These are phyloP conservation scores for Zygoascus meyerae DNA, from an alignment of 1,139 yeast species.

Conservation along the genomic window DNA sequence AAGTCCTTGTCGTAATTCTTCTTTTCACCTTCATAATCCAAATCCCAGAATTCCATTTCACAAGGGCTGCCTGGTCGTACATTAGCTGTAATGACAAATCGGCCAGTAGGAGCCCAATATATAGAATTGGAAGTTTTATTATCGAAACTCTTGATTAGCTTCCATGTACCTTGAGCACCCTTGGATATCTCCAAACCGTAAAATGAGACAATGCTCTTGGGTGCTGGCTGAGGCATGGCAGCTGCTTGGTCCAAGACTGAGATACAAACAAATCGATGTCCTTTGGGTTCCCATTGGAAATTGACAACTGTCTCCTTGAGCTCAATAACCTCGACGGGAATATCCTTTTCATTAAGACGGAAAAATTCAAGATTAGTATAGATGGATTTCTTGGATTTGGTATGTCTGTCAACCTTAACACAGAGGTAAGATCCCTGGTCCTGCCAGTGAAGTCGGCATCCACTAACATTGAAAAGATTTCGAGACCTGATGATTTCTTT, in stretches of 20 bases:
- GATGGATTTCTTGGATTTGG: slow-evolving; percentile 86
- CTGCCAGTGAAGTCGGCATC: slow-evolving; percentile 94
- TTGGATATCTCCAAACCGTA: slow-evolving; percentile 68
- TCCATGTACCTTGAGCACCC: slow-evolving; percentile 50
- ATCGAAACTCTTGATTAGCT: slow-evolving; percentile 48
- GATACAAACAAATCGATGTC: slow-evolving; percentile 79
- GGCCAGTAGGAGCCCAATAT: slow-evolving; percentile 89
- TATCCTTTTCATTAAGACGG: slow-evolving; percentile 78
- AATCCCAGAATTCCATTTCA: slow-evolving; percentile 80
- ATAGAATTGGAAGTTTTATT: slow-evolving; percentile 64
- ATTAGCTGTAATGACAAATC: slow-evolving; percentile 77
- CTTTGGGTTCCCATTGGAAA: slow-evolving; percentile 95
- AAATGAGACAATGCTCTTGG: slow-evolving; percentile 71
- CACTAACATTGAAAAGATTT: slow-evolving; percentile 90
- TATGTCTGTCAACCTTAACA: slow-evolving; percentile 95
- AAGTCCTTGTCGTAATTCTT: slow-evolving; percentile 42
- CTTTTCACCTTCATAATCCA: slow-evolving; percentile 70
- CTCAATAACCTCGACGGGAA: slow-evolving; percentile 93
- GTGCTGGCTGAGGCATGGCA: slow-evolving; percentile 47
- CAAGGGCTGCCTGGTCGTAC: slow-evolving; percentile 49
- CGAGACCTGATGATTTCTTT: slow-evolving; percentile 82
- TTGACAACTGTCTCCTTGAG: slow-evolving; percentile 81
- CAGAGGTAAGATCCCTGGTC: slow-evolving; percentile 77
- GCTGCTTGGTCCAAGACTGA: slow-evolving; percentile 40
- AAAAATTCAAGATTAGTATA: slow-evolving; percentile 93